These are phyloP conservation scores for Coniochaeta sp. DNA, from an alignment of 2,329 filamentous ascomycete genomes.

Conservation along the genomic window DNA sequence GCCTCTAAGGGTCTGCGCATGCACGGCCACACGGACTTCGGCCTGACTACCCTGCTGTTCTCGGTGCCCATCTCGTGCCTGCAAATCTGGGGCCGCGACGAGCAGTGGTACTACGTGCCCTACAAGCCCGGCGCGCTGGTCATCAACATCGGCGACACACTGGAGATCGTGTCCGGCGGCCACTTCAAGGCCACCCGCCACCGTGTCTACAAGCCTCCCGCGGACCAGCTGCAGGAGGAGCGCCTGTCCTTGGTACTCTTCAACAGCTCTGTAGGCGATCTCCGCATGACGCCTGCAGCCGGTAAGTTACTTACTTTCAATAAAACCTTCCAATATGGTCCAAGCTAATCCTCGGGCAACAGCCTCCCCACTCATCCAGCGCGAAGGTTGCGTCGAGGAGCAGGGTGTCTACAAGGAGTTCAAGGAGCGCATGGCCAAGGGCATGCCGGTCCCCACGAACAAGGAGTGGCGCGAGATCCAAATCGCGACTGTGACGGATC, in stretches of 20 bases:
- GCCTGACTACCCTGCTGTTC: constrained; percentile 36
- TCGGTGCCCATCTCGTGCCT: constrained; percentile 37
- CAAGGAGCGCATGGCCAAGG: constrained; percentile 30
- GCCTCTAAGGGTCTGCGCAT: constrained; percentile 31
- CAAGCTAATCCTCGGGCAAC: too few species aligned
- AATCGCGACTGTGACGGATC: constrained; percentile 33
- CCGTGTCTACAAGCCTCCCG: constrained; percentile 32
- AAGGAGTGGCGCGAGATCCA: constrained; percentile 41
- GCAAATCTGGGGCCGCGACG: constrained; percentile 34
- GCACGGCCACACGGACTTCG: constrained; percentile 40
- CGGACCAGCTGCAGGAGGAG: constrained; percentile 29
- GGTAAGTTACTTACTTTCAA: not conserved
- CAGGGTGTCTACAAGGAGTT: constrained; percentile 39
- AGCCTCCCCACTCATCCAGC: constrained; percentile 21
- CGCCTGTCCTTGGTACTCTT: constrained; percentile 34
- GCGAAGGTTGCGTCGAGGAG: constrained; percentile 31
- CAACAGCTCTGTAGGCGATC: constrained; percentile 35
- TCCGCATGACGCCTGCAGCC: constrained; percentile 31
- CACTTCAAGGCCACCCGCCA: constrained; percentile 38
- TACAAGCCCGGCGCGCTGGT: constrained; percentile 38
- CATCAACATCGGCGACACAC: constrained; percentile 37
- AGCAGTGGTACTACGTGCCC: constrained; percentile 23
- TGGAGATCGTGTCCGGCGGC: constrained; percentile 36
- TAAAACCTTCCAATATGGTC: too few species aligned
- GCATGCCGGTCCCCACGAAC: constrained; percentile 34